These are phyloP conservation scores for Silene uniflora DNA, from an alignment of 148 eudicot species.

Conservation along the genomic window DNA sequence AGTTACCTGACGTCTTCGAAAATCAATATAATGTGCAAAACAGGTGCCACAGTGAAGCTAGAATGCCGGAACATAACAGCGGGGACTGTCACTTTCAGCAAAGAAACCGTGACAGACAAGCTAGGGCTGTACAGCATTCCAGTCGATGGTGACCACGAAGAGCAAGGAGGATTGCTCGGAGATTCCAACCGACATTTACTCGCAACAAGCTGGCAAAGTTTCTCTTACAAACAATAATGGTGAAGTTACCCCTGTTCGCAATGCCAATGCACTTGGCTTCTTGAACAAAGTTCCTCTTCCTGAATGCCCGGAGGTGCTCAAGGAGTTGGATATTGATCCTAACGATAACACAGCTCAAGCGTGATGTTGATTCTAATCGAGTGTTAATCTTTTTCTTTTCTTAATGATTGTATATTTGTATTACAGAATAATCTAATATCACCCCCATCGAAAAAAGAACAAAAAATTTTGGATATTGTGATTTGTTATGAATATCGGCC, in stretches of 20 bases:
- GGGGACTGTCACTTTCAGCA: constrained; percentile 23
- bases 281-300: constrained; percentile 28
- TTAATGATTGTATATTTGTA: too few relatives aligned
- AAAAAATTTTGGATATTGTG: too few relatives aligned
- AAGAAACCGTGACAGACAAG: constrained; percentile 33
- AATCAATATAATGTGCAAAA: background rate
- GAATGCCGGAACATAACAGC: constrained; percentile 42
- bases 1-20: background rate
- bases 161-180: constrained; percentile 42
- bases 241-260: constrained; percentile 32
- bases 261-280: constrained; percentile 53
- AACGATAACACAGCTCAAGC: background rate
- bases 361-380: background rate
- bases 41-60: constrained; percentile 40
- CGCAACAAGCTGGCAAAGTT: constrained; percentile 28
- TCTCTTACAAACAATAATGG: constrained; percentile 47
- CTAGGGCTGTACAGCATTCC: constrained; percentile 33
- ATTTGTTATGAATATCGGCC: too few relatives aligned
- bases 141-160: constrained; percentile 46
- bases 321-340: constrained; percentile 36
- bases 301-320: constrained; percentile 35
- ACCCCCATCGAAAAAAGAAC: too few relatives aligned
- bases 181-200: constrained; percentile 21
- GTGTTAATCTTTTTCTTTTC: too few relatives aligned
- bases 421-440: too few relatives aligned